These are phyloP conservation scores for Phytophthora ohioensis DNA, from an alignment of 352 stramenopile genomes.

Conservation along the genomic window DNA sequence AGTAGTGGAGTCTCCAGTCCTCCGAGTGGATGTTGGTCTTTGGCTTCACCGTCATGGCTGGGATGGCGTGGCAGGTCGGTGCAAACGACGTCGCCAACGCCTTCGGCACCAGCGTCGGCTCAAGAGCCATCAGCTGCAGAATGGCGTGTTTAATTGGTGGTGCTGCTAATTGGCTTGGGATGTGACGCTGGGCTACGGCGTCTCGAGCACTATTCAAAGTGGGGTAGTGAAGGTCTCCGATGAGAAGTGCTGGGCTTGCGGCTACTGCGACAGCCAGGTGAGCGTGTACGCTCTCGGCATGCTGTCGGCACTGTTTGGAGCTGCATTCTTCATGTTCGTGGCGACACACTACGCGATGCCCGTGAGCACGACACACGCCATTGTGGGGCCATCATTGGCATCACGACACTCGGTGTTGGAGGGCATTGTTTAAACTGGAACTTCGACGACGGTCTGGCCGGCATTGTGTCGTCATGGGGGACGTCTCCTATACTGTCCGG, in stretches of 20 bases:
- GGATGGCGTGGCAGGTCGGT: slow-evolving; percentile 57
- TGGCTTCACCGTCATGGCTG: slow-evolving; percentile 33
- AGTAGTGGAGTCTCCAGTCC: slow-evolving; percentile 29
- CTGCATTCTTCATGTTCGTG: slow-evolving; percentile 58
- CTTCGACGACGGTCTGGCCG: slow-evolving; percentile 36
- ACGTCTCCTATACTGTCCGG: slow-evolving; percentile 67
- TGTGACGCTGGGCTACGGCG: slow-evolving; percentile 75
- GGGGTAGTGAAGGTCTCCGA: slow-evolving; percentile 41
- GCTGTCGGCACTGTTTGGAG: slow-evolving; percentile 60
- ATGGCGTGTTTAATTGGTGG: slow-evolving; percentile 69
- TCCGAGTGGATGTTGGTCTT: slow-evolving; percentile 41
- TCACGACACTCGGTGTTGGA: slow-evolving; percentile 61
- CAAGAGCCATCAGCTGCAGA: slow-evolving; percentile 61
- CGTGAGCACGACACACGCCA: slow-evolving; percentile 80
- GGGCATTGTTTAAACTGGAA: slow-evolving; percentile 50
- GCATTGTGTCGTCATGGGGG: slow-evolving; percentile 79
- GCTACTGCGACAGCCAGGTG: slow-evolving; percentile 57
- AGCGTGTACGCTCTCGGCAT: slow-evolving; percentile 77
- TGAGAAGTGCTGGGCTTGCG: slow-evolving; percentile 38
- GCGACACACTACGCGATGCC: slow-evolving; percentile 68
- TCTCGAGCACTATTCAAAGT: slow-evolving; percentile 81
- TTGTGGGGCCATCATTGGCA: slow-evolving; percentile 74
- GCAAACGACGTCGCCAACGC: slow-evolving; percentile 91
- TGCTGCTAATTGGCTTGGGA: slow-evolving; percentile 86
- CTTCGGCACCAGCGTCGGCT: slow-evolving; percentile 48